These are phyloP conservation scores for Setomelanomma holmii DNA, from an alignment of 2,329 filamentous ascomycete genomes.

Conservation along the genomic window DNA sequence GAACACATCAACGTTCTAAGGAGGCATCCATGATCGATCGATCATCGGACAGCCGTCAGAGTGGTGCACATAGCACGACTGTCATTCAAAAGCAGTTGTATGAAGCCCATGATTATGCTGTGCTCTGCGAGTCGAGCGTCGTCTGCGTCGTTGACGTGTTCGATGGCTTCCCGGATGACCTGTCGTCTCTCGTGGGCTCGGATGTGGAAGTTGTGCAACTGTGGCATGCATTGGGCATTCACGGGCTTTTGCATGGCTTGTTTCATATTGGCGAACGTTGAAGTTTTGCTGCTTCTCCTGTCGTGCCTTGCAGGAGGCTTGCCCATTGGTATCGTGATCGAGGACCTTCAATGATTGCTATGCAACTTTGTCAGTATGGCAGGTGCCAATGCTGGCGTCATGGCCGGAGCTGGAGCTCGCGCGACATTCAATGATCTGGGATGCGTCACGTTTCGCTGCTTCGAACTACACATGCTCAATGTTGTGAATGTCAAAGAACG, in stretches of 20 bases:
- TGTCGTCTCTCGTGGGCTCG: conserved; percentile 20
- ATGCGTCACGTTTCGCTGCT: too few species aligned
- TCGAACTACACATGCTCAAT: too few species aligned
- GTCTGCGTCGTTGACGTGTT: conserved; percentile 1
- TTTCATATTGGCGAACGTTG: conserved; percentile 25
- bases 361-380: too few species aligned
- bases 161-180: conserved; percentile 17
- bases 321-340: neutral
- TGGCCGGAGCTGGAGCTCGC: too few species aligned
- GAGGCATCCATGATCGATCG: too few species aligned
- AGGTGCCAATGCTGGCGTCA: too few species aligned
- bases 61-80: conserved; percentile 1
- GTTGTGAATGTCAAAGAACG: neutral
- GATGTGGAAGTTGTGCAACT: conserved; percentile 20
- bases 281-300: conserved; percentile 18
- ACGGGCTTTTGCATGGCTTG: conserved; percentile 27
- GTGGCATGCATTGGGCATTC: conserved; percentile 13
- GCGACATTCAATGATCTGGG: too few species aligned
- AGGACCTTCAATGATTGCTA: neutral
- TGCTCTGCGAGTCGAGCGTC: neutral
- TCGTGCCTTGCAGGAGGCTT: conserved; percentile 21
- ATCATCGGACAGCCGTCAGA: too few species aligned
- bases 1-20: neutral
- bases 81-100: conserved; percentile 12
- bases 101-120: neutral